Evolutionary conservation across 2,329 filamentous ascomycete genomes (phyloP), one percentile per base, ranked within the genome.

Genomic region (Hymenoscyphus albidus): DNA sequence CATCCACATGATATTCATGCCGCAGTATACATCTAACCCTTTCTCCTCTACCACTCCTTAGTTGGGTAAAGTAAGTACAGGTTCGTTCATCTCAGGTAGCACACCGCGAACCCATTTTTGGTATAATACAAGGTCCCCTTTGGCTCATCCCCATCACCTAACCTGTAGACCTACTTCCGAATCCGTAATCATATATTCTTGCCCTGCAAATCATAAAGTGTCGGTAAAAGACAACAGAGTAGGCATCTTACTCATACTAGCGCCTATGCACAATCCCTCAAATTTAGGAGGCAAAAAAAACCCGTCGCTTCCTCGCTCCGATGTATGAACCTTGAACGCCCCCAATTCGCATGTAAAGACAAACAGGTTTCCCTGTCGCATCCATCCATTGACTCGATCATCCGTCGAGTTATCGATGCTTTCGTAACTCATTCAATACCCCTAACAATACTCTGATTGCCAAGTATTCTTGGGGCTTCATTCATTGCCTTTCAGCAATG

Each of bases 401-500:
- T 54, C 1, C 9, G 18, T 54, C 18, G 18, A 27, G 18, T 12
- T 5, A 22, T 54, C 18, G 48, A 54, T 54, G 10, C 18, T 35
- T 35, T 35, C 35, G 35, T 35, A 35, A 35, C 9, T 35, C 35
- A 35, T 35, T 35, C 35, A 35, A 35, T 35, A 35, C 35, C 35
- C 35, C 35, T 7, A 35, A 6, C 5, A 35, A 35, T 35, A 10
- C 35, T 35, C 9, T 7, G 35, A 35, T 7, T 4, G 5, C 1
- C 35, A 35, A 35, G 9, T 35, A 35, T 35, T 35, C 35, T 35
- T 10, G 6, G 35, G 9, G 35, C 35, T 54, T 66, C 57, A 66
- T 62, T 64, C 64, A 62, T 62, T 68, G 16, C 65, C 70, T 58
- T 71, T 71, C 42, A 71, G 55, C 27, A 71, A 32, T 18, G 70